These are phyloP conservation scores for Trametes gibbosa DNA, from an alignment of 768 basidiomycete species.

Conservation along the genomic window DNA sequence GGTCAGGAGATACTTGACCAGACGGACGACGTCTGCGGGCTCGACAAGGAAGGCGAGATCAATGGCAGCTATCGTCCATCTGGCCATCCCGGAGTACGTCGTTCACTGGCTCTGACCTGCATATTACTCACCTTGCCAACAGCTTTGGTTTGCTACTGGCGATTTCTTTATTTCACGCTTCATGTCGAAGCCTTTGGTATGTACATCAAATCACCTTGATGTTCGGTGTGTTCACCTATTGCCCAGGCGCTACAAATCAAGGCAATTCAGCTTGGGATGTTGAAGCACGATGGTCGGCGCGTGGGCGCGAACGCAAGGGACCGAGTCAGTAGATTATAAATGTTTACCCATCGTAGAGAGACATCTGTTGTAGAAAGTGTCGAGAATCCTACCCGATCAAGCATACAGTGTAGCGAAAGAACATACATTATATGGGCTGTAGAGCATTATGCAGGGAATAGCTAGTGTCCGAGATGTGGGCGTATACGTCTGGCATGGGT, in stretches of 20 bases:
- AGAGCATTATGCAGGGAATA: constrained; percentile 31
- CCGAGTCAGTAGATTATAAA: too few species aligned
- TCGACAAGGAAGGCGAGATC: constrained; percentile 43
- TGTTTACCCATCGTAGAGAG: background rate
- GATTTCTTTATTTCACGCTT: constrained; percentile 35
- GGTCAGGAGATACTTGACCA: constrained; percentile 35
- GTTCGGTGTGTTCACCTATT: background rate
- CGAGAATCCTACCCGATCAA: background rate
- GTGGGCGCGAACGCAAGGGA: background rate
- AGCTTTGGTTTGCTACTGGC: constrained; percentile 44
- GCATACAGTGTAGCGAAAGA: background rate
- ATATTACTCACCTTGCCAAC: background rate
- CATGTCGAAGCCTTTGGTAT: constrained; percentile 39
- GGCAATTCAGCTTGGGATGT: constrained; percentile 14
- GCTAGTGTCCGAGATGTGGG: constrained; percentile 24
- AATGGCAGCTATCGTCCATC: constrained; percentile 38
- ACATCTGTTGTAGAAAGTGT: background rate
- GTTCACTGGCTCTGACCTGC: background rate
- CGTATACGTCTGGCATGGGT: background rate
- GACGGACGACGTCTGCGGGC: constrained; percentile 35
- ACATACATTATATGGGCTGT: constrained; percentile 16
- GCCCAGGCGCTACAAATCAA: constrained; percentile 16
- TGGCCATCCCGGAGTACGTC: constrained; percentile 41
- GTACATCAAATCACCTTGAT: background rate
- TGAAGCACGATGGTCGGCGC: constrained; percentile 10